phyloP scores from a whole-genome alignment of 1,284 basidiomycete species.

The Ceraceosorus bombacis region DNA sequence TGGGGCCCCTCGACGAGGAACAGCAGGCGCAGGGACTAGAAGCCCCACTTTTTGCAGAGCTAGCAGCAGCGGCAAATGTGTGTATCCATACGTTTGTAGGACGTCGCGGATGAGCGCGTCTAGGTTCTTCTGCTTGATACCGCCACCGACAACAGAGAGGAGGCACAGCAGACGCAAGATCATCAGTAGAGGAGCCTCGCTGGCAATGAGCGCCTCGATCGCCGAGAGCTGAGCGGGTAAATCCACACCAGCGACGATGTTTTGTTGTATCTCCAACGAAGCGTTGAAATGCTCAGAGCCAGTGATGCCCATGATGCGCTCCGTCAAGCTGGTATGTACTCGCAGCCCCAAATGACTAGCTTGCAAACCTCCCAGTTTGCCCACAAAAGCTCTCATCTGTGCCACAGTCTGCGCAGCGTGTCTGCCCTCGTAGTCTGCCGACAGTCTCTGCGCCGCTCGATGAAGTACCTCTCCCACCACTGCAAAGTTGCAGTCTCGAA shows the following conservation, averaged over 20 bases:
- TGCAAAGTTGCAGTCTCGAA: conserved; percentile 88
- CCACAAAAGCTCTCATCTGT: conserved; percentile 89
- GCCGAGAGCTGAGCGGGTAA: conserved; percentile 27
- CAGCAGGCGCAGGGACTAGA: conserved; percentile 36
- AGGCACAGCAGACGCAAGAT: conserved; percentile 72
- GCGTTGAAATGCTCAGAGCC: conserved; percentile 74
- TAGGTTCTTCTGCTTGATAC: conserved; percentile 76
- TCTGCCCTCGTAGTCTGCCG: conserved; percentile 79
- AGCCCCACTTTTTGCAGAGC: conserved; percentile 68
- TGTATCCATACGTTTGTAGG: conserved; percentile 89
- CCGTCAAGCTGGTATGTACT: conserved; percentile 87
- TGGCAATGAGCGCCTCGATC: conserved; percentile 39
- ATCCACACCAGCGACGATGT: conserved; percentile 63
- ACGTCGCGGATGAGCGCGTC: conserved; percentile 86
- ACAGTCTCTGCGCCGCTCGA: conserved; percentile 70
- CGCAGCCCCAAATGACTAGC: conserved; percentile 79
- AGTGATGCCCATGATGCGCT: conserved; percentile 75
- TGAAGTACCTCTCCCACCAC: conserved; percentile 79
- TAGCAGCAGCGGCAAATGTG: conserved; percentile 74
- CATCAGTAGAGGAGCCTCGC: conserved; percentile 25
- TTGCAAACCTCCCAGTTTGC: conserved; percentile 82
- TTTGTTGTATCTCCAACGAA: conserved; percentile 91
- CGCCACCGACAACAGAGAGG: conserved; percentile 71
- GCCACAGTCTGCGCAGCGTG: conserved; percentile 81
- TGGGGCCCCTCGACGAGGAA: conserved; percentile 2